phyloP scores from a whole-genome alignment of 2,329 filamentous ascomycete genomes.

The Pyrenophora seminiperda region DNA sequence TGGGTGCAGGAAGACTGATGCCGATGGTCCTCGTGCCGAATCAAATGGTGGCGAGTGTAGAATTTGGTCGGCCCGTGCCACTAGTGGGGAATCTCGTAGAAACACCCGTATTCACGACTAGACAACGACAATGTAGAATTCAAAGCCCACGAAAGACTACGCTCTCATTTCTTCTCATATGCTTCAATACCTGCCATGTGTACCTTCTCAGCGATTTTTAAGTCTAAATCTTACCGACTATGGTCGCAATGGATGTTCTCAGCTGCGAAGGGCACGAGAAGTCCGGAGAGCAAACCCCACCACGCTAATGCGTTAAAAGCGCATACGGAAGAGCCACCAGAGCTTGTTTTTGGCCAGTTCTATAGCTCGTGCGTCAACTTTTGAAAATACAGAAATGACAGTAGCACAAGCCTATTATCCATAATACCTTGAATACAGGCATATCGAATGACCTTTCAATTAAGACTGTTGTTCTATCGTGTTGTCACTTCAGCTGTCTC shows the following conservation, averaged over 20 bases:
- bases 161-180: neutral
- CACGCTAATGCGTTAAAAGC: neutral
- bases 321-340: too few species aligned
- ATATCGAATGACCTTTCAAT: too few species aligned
- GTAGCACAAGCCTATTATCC: too few species aligned
- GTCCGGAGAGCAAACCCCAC: neutral
- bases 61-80: conserved; percentile 14
- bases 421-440: too few species aligned
- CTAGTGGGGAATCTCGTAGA: conserved; percentile 1
- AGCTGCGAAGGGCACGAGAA: neutral
- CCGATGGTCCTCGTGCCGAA: neutral
- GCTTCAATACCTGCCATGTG: too few species aligned
- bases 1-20: neutral
- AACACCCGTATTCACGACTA: neutral
- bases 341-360: too few species aligned
- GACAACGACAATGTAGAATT: neutral
- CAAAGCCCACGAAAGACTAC: neutral
- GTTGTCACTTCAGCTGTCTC: too few species aligned
- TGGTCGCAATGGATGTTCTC: neutral
- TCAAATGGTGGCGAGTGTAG: conserved; percentile 8
- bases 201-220: too few species aligned
- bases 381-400: too few species aligned
- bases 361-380: too few species aligned
- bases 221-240: too few species aligned
- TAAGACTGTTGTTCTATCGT: too few species aligned